Base-by-base conservation (phyloP, 306 rosid species). In the Chamaecrista fasciculata region DNA sequence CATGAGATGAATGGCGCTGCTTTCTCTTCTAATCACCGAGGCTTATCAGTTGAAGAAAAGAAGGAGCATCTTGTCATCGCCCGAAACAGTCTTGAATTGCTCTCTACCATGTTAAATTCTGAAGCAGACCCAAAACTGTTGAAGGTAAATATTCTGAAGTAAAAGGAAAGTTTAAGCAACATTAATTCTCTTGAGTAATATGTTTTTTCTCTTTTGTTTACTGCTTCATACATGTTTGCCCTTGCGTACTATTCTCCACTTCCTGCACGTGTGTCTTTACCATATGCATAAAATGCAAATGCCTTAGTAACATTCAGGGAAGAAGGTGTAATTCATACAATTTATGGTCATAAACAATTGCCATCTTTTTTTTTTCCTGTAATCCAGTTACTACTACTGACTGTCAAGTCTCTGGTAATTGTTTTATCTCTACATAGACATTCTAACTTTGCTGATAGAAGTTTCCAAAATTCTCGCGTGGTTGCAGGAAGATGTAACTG, bases 41-140 rank as follows among this genome's bases (percentile, higher is more conserved):
- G 34, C 64, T 43, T 70, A 21, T 82, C 96, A 14, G 61, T 36
- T 65, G 95, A 85, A 79, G 91, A 84, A 59, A 85, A 82, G 83
- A 90, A 80, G 68, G 91, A 87, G 40, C 77, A 69, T 80, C 89
- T 90, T 33, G 84, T 80, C 62, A 71, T 90, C 52, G 82, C 96
- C 53, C 89, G 95, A 67, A 90, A 85, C 81, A 90, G 94, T 70
- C 85, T 83, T 46, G 96, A 90, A 51, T 68, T 90, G 66, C 86
- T 90, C 63, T 76, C 96, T 31, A 78, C 88, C 83, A 87, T 90
- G 58, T 79, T 87, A 76, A 78, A 56, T 62, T 74, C 86, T 24
- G 94, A 87, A 65, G 79, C 84, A 6, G 94, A 87, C 58, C 85
- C 96, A 2, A 87, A 87, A 79, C 76, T 82, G 70, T 69, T 87